Base-by-base conservation (phyloP, 1,139 yeast species). In the Magnusiomyces tetraspermus region DNA sequence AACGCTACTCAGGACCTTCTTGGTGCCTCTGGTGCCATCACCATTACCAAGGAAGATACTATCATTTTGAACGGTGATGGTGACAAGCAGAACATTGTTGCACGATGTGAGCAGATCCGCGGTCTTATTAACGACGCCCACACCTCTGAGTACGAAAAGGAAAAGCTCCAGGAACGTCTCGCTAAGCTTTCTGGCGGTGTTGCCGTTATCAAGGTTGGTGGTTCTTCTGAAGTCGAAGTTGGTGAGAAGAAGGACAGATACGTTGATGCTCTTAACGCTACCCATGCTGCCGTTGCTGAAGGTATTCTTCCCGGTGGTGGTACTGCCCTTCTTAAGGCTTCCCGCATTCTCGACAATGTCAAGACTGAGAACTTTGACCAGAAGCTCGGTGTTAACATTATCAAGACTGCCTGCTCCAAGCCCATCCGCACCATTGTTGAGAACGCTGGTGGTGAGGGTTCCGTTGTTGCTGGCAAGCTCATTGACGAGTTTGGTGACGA, bases 291-390 rank as follows among this genome's bases (percentile, higher is more conserved):
- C 59, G 98, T 92, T 60, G 95, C 92, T 75, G 98, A 92, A 74
- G 99, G 99, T 76, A 92, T 94, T 68, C 80, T 92, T 64, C 98
- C 98, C 70, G 99, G 99, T 77, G 99, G 98, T 72, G 99, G 99
- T 77, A 92, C 97, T 63, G 98, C 98, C 60, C 80, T 92, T 70
- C 82, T 90, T 66, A 92, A 92, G 81, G 98, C 98, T 47, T 82
- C 96, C 54, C 80, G 83, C 69, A 73, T 85, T 61, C 79, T 92
- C 67, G 94, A 83, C 63, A 79, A 74, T 45, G 83, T 92, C 59
- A 79, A 83, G 74, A 85, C 94, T 56, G 88, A 77, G 55, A 92
- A 92, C 83, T 92, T 92, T 68, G 99, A 92, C 77, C 98, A 92
- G 76, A 88, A 88, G 75, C 82, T 92, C 63, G 99, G 99, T 75